These are phyloP conservation scores for Larix sibirica DNA, from an alignment of 83 land plant species.

Conservation along the genomic window DNA sequence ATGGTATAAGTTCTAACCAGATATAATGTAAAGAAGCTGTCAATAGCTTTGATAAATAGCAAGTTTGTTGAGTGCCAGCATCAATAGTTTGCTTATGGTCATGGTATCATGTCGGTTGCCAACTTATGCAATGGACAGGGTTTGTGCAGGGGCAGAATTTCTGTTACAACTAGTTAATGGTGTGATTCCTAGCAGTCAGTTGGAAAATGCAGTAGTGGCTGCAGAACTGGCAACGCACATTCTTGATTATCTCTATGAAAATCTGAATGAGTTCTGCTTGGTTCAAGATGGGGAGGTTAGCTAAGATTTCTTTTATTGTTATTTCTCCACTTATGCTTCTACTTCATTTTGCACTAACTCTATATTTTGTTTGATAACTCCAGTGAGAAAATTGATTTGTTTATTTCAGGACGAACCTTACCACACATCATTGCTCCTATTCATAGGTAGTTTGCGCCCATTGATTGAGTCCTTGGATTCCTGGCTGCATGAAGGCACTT, in stretches of 20 bases:
- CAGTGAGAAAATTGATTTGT: neutral
- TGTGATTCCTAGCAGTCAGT: slow-evolving; percentile 57
- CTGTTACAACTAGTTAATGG: slow-evolving; percentile 65
- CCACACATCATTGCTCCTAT: slow-evolving; percentile 70
- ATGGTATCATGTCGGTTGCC: slow-evolving; percentile 7
- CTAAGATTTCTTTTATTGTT: slow-evolving; percentile 4
- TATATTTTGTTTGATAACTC: neutral
- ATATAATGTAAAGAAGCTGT: slow-evolving; percentile 14
- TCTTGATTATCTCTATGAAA: slow-evolving; percentile 71
- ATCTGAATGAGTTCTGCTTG: slow-evolving; percentile 75
- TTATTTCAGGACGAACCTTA: slow-evolving; percentile 81
- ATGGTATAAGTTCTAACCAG: neutral
- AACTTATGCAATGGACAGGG: slow-evolving; percentile 47
- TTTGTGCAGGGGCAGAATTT: slow-evolving; percentile 92
- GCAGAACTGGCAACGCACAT: slow-evolving; percentile 69
- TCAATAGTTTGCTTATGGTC: neutral
- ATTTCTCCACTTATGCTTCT: neutral
- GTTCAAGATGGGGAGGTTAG: slow-evolving; percentile 94
- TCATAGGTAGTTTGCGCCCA: slow-evolving; percentile 79
- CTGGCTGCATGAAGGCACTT: slow-evolving; percentile 94
- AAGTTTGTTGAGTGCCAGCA: slow-evolving; percentile 4
- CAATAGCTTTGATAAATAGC: neutral
- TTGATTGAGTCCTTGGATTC: slow-evolving; percentile 77
- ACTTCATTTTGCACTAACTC: neutral
- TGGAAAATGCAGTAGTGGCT: slow-evolving; percentile 38